Conservation (phyloP, 345 rosid genomes). For the Moringa oleifera region DNA sequence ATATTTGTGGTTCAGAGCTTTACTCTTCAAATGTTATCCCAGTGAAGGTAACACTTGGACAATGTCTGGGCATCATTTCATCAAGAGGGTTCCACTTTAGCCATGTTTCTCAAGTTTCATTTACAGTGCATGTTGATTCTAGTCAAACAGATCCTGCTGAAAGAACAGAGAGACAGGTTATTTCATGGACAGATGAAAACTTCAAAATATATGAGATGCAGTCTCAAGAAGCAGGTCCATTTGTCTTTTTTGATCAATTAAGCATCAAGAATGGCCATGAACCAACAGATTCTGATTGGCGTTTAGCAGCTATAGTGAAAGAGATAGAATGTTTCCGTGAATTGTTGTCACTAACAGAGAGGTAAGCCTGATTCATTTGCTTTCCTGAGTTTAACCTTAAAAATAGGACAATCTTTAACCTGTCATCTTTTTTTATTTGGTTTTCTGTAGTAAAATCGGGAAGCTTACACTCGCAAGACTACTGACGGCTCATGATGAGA, state of each 20-base stretch:
- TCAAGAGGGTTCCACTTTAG: conserved; percentile 44
- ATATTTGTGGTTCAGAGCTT: conserved; percentile 24
- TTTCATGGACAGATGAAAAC: conserved; percentile 59
- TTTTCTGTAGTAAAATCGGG: conserved; percentile 72
- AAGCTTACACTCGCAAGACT: conserved; percentile 89
- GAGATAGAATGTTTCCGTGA: conserved; percentile 58
- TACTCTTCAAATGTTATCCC: conserved; percentile 22
- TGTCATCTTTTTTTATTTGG: conserved; percentile 4
- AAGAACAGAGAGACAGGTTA: conserved; percentile 23
- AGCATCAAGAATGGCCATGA: conserved; percentile 25
- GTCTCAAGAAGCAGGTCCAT: conserved; percentile 30
- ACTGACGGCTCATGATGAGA: conserved; percentile 60
- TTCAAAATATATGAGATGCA: conserved; percentile 34
- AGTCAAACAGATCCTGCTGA: conserved; percentile 20
- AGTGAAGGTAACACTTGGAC: conserved; percentile 60
- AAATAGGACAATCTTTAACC: conserved; percentile 3
- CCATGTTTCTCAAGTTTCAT: conserved; percentile 35
- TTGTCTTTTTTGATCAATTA: conserved; percentile 27
- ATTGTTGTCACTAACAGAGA: conserved; percentile 38
- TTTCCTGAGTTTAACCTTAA: conserved; percentile 9
- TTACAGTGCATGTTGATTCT: conserved; percentile 35
- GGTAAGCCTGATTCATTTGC: conserved; percentile 38
- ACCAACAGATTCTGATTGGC: conserved; percentile 48
- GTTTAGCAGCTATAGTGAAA: conserved; percentile 33
- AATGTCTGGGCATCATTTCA: conserved; percentile 60